A percentile compares a stretch with the other conserved stretches of the same genome.
Conservation (phyloP, 371 early-diverging fungal species). For the Zychaea mexicana region DNA sequence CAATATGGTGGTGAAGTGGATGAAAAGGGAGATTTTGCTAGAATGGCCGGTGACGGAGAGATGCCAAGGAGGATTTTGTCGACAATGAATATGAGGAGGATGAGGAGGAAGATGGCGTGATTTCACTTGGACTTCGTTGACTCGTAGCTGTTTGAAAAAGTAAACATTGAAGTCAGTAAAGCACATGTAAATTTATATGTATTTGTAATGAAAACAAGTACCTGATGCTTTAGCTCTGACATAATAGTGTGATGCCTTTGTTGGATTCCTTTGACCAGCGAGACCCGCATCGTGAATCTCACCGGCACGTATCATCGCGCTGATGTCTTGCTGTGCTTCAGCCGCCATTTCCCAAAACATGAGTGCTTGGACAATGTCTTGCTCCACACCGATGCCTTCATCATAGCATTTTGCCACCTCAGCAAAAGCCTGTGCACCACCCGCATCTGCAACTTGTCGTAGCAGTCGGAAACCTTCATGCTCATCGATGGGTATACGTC, state of each 20-base stretch:
- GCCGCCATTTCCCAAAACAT: constrained; percentile 33
- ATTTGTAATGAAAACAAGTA: too few species aligned
- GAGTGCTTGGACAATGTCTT: constrained; percentile 21
- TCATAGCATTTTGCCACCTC: constrained; percentile 34
- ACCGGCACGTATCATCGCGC: constrained; percentile 23
- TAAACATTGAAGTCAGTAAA: not conserved
- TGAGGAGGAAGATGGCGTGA: constrained; percentile 7
- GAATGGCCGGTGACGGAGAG: not conserved
- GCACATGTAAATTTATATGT: too few species aligned
- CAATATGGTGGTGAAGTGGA: too few species aligned
- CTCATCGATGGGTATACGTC: constrained; percentile 15
- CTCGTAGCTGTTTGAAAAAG: not conserved
- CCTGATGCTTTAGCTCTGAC: constrained; percentile 3
- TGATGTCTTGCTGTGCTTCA: constrained; percentile 24
- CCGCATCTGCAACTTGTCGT: constrained; percentile 20
- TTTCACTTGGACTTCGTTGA: not conserved
- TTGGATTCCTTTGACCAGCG: constrained; percentile 13
- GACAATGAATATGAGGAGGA: constrained; percentile 7
- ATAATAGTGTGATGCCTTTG: constrained; percentile 4
- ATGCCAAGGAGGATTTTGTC: not conserved
- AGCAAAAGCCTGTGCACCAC: constrained; percentile 17
- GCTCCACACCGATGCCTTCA: constrained; percentile 25
- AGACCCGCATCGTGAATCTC: constrained; percentile 30
- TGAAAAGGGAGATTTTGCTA: too few species aligned
- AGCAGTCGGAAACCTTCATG: constrained; percentile 13